phyloP scores from a whole-genome alignment of 1,284 basidiomycete species.

The Apiotrichum laibachii region DNA sequence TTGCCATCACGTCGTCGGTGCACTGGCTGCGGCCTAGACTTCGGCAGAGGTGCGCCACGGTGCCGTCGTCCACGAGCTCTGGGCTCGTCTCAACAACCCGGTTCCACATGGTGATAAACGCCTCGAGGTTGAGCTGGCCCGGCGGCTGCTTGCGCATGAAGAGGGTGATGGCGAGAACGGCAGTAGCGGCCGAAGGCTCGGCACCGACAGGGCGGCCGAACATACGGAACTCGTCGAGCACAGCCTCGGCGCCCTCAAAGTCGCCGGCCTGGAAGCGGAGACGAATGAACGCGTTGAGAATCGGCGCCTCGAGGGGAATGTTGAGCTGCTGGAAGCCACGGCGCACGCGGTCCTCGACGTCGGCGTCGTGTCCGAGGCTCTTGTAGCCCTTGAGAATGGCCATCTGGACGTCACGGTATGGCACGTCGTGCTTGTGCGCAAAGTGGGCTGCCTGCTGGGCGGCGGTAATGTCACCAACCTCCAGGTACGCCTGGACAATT shows the following conservation, averaged over 20 bases:
- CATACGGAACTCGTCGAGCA: conserved; percentile 29
- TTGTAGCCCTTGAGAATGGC: conserved; percentile 38
- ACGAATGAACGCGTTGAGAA: conserved; percentile 37
- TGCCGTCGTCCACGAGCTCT: conserved; percentile 8
- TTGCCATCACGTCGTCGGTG: conserved; percentile 11
- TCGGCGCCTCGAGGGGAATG: conserved; percentile 16
- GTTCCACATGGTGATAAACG: background rate
- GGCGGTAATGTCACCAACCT: conserved; percentile 25
- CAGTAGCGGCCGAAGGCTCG: background rate
- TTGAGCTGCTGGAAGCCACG: conserved; percentile 24
- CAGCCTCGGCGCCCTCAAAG: conserved; percentile 19
- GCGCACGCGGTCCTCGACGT: conserved; percentile 34
- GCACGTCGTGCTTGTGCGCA: conserved; percentile 4
- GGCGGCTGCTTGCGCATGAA: background rate
- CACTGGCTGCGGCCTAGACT: conserved; percentile 12
- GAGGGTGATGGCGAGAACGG: conserved; percentile 4
- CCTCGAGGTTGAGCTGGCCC: background rate
- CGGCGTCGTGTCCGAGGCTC: conserved; percentile 27
- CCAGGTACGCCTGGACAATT: conserved; percentile 32
- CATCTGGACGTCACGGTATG: conserved; percentile 23
- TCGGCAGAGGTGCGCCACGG: conserved; percentile 17
- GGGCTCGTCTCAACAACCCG: conserved; percentile 5
- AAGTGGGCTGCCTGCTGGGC: conserved; percentile 7
- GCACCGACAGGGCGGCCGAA: background rate
- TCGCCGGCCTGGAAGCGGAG: conserved; percentile 33